phyloP scores from a whole-genome alignment of 208 protist species.

The Leptomonas pyrrhocoris region DNA sequence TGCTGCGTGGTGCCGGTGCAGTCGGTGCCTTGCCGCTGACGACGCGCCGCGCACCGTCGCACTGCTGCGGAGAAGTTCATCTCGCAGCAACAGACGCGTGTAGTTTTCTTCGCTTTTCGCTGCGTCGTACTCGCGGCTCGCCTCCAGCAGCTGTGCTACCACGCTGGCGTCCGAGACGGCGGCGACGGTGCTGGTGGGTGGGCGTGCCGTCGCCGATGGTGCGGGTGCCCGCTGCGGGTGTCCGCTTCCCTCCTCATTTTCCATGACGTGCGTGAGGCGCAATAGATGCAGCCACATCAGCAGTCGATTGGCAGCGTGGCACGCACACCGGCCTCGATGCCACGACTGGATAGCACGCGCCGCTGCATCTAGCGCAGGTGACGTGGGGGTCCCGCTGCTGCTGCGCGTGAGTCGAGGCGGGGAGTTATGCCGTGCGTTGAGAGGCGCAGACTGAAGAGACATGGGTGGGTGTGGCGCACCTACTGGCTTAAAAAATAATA shows the following conservation, averaged over 20 bases:
- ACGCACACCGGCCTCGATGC: neutral
- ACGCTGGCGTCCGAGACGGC: slow-evolving; percentile 2
- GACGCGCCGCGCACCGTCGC: slow-evolving; percentile 22
- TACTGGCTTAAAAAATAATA: too few relatives aligned
- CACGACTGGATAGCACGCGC: slow-evolving; percentile 8
- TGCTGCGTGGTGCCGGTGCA: slow-evolving; percentile 33
- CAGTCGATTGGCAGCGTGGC: neutral
- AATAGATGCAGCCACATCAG: slow-evolving; percentile 14
- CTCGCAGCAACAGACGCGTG: slow-evolving; percentile 31
- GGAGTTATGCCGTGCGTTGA: too few relatives aligned
- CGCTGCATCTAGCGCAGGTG: neutral
- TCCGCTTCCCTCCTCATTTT: neutral
- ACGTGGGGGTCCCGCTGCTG: neutral
- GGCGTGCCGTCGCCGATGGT: neutral
- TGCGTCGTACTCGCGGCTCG: slow-evolving; percentile 31
- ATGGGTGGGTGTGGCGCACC: too few relatives aligned
- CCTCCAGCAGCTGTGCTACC: slow-evolving; percentile 19
- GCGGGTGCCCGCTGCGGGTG: neutral
- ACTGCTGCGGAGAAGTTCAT: slow-evolving; percentile 32
- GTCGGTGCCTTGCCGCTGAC: neutral
- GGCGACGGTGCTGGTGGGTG: too few relatives aligned
- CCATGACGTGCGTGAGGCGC: neutral
- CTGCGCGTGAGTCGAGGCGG: neutral
- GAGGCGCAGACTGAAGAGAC: too few relatives aligned
- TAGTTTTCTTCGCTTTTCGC: slow-evolving; percentile 48